A percentile compares a stretch with the other conserved stretches of the same genome.
These are phyloP conservation scores for Phialophora tarda DNA, from an alignment of 2,329 filamentous ascomycete genomes.

Conservation along the genomic window DNA sequence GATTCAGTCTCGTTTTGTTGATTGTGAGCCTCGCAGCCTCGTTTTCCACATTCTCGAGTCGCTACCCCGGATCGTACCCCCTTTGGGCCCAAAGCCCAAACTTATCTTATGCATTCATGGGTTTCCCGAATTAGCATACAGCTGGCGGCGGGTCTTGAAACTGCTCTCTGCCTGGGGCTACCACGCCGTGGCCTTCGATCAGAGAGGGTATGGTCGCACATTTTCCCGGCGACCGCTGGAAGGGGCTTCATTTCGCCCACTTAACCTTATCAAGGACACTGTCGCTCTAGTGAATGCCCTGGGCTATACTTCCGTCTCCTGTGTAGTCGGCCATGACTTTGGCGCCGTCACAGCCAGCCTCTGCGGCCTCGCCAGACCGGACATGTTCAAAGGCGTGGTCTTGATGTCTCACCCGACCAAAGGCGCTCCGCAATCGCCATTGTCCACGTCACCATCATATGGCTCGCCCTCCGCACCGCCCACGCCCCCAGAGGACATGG, in stretches of 20 bases:
- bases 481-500: constrained; percentile 36
- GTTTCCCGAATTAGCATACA: constrained; percentile 72
- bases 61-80: constrained; percentile 22
- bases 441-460: constrained; percentile 49
- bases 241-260: constrained; percentile 57
- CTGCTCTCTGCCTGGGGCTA: constrained; percentile 65
- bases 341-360: constrained; percentile 66
- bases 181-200: constrained; percentile 70
- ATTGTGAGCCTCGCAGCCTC: constrained; percentile 61
- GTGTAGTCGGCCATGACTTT: constrained; percentile 71
- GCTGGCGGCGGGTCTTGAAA: constrained; percentile 69
- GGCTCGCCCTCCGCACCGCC: constrained; percentile 21
- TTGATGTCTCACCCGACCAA: constrained; percentile 71
- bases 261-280: constrained; percentile 66
- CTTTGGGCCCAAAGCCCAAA: constrained; percentile 30
- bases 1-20: constrained; percentile 62
- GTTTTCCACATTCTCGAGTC: constrained; percentile 59
- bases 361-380: constrained; percentile 66
- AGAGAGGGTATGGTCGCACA: constrained; percentile 71
- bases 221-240: constrained; percentile 54
- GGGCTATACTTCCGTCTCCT: constrained; percentile 63
- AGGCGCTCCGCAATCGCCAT: constrained; percentile 56
- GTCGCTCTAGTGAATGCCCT: constrained; percentile 66
- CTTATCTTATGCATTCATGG: constrained; percentile 49
- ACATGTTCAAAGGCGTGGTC: constrained; percentile 67